Conservation (phyloP, 1,284 basidiomycete species). For the Somion occarium region DNA sequence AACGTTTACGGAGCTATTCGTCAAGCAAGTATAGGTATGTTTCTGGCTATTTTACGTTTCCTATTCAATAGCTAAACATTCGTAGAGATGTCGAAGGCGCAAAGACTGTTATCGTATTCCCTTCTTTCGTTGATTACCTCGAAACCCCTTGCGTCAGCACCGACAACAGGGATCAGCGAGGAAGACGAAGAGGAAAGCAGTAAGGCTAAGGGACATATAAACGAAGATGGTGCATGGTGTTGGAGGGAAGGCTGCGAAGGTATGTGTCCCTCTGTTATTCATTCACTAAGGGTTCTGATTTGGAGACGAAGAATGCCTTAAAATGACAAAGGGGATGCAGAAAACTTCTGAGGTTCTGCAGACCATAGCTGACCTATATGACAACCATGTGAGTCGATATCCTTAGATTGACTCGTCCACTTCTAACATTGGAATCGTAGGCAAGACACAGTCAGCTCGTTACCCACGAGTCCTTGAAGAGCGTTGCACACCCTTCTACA, state of each 20-base stretch:
- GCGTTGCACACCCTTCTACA: conserved; percentile 65
- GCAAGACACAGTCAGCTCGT: conserved; percentile 65
- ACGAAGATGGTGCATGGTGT: conserved; percentile 79
- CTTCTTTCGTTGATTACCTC: conserved; percentile 67
- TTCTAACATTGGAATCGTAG: conserved; percentile 32
- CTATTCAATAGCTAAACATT: not conserved
- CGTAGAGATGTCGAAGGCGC: conserved; percentile 69
- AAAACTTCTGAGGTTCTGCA: conserved; percentile 72
- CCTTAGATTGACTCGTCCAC: not conserved
- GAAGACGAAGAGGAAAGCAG: conserved; percentile 42
- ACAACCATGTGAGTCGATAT: conserved; percentile 56
- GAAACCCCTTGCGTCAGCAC: conserved; percentile 50
- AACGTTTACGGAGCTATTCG: conserved; percentile 56
- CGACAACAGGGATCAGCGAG: conserved; percentile 39
- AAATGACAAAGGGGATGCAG: conserved; percentile 75
- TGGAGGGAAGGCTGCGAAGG: conserved; percentile 76
- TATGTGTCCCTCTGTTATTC: conserved; percentile 23
- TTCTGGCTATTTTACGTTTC: not conserved
- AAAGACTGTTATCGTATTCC: conserved; percentile 65
- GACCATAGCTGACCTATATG: conserved; percentile 71
- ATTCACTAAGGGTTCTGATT: not conserved
- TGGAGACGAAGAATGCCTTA: conserved; percentile 55
- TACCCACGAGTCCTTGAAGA: conserved; percentile 74
- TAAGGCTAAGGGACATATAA: conserved; percentile 51
- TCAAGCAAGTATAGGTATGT: conserved; percentile 63